phyloP scores from a whole-genome alignment of 78 protist species.

The Dictyostelium citrinum region DNA sequence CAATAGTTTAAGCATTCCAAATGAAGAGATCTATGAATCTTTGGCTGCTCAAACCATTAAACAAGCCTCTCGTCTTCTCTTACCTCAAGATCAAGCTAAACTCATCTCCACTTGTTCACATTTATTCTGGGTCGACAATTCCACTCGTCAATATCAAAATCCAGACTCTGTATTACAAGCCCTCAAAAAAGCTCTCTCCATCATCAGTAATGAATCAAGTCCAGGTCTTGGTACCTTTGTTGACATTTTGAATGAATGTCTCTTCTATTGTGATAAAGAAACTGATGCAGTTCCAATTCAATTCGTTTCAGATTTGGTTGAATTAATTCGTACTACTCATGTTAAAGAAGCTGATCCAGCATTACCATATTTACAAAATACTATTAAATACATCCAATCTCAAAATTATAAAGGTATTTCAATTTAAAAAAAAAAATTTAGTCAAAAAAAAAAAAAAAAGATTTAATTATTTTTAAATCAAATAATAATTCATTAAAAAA shows the following conservation, averaged over 20 bases:
- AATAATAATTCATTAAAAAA: background rate
- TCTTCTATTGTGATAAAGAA: conserved; percentile 85
- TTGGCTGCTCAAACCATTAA: conserved; percentile 77
- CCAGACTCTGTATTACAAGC: conserved; percentile 70
- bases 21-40: conserved; percentile 89
- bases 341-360: conserved; percentile 68
- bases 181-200: conserved; percentile 39
- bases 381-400: conserved; percentile 48
- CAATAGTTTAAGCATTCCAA: conserved; percentile 22
- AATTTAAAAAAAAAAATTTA: conserved; percentile 3
- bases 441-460: background rate
- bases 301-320: conserved; percentile 64
- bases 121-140: conserved; percentile 90
- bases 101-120: conserved; percentile 82
- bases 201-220: conserved; percentile 43
- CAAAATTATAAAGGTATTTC: conserved; percentile 43
- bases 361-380: conserved; percentile 53
- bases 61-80: conserved; percentile 77
- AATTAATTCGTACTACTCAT: conserved; percentile 70
- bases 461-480: background rate
- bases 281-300: conserved; percentile 67
- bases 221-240: conserved; percentile 84
- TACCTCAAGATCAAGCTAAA: conserved; percentile 94
- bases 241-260: conserved; percentile 90
- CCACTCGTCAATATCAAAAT: conserved; percentile 45